Conservation (phyloP, 345 rosid species). For the Acer campestre region DNA sequence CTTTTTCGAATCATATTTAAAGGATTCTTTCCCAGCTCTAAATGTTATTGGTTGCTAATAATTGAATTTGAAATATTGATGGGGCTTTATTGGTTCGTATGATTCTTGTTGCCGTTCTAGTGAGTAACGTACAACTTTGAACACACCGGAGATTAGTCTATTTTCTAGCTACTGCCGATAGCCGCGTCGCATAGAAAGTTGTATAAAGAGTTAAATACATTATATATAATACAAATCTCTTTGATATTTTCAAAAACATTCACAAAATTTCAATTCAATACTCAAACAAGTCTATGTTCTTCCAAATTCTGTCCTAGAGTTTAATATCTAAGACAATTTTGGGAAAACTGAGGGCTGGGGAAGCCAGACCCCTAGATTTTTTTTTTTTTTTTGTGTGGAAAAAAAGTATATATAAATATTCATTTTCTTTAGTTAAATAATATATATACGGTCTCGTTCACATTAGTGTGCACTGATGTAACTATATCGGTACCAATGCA, state of each 20-base stretch:
- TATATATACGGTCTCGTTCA: too few relatives aligned
- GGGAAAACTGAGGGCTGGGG: neutral
- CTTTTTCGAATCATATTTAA: conserved; percentile 21
- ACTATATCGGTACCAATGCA: too few relatives aligned
- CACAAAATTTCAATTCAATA: neutral
- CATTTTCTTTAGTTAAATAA: too few relatives aligned
- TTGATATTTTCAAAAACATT: neutral
- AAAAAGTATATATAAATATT: too few relatives aligned
- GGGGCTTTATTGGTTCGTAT: neutral
- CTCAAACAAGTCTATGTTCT: neutral
- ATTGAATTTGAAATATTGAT: neutral
- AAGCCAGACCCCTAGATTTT: too few relatives aligned
- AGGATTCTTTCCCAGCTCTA: neutral
- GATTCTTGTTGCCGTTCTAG: conserved; percentile 5
- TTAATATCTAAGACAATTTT: neutral
- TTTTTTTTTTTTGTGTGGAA: too few relatives aligned
- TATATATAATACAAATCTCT: neutral
- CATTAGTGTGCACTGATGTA: too few relatives aligned
- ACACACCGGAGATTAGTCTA: neutral
- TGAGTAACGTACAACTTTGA: neutral
- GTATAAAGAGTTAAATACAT: neutral
- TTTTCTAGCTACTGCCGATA: neutral
- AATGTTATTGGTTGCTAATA: neutral
- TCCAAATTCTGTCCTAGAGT: neutral
- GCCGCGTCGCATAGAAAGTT: neutral